Evolutionary conservation across 2,329 filamentous ascomycete genomes (phyloP), one percentile per base, ranked within the genome.

Genomic region (Phaeosphaeriaceae sp.): DNA sequence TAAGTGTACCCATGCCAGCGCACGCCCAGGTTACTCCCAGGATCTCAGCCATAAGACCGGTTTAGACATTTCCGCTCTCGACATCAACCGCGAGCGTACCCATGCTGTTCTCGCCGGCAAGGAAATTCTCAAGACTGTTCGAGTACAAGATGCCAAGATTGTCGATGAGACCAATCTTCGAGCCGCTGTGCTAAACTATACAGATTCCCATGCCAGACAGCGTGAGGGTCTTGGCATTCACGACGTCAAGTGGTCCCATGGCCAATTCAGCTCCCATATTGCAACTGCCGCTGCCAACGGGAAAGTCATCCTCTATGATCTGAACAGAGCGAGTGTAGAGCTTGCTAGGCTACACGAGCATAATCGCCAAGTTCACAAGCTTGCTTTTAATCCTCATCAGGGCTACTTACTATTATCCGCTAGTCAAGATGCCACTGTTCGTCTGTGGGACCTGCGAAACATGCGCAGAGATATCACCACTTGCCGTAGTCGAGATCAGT

Each of bases 171-270:
- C 83, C 69, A 87, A 87, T 65, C 77, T 87, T 55, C 82, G 84
- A 51, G 78, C 83, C 56, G 80, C 82, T 26, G 82, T 87, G 57
- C 79, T 82, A 61, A 81, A 81, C 58, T 82, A 81, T 65, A 79
- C 82, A 29, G 79, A 80, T 48, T 65, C 74, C 30, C 73, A 74
- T 17, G 72, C 74, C 17, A 77, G 81, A 34, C 77, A 83, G 65
- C 80, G 82, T 54, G 81, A 85, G 51, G 82, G 82, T 51, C 76
- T 87, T 54, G 82, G 83, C 45, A 83, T 86, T 56, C 83, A 83
- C 53, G 85, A 87, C 69, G 85, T 87, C 23, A 86, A 86, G 56
- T 87, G 85, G 85, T 86, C 85, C 42, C 84, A 86, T 72, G 81
- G 83, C 50, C 77, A 79, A 44, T 85, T 80, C 66, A 80, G 79